Base-by-base conservation (phyloP, 441 rosid species). In the Gossypium gossypioides region DNA sequence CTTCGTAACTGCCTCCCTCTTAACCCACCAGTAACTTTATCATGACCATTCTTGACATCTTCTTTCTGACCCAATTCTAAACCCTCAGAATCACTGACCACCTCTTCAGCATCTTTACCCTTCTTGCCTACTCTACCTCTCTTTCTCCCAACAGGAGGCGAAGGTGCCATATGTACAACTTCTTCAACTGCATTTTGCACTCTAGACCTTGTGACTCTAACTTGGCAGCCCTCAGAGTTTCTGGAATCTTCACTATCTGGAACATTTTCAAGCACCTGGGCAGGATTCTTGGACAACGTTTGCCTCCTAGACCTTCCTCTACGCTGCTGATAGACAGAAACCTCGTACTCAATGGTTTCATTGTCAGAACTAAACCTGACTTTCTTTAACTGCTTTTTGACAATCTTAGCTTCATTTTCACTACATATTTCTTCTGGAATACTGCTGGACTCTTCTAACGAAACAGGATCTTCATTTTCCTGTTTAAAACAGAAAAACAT, bases 281-380 rank as follows among this genome's bases (percentile, higher is more conserved):
- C 32, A 18, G 32, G 42, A 46, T 57, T 60, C 60, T 56, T 68
- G 1, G 52, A 3, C 16, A 46, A 27, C 2, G 55, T 16, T 63
- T 29, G 57, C 37, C 18, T 25, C 32, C 44, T 13, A 2, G 37
- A 24, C 32, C 62, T 74, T 69, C 62, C 74, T 22, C 13, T 46
- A 13, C 27, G 68, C 61, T 27, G 56, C 25, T 19, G 57, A 52
- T 27, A 37, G 13, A 3, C 62, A 19, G 80, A 75, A 60, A 77
- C 75, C 77, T 79, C 78, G 21, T 52, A 52, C 15, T 22, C 44
- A 37, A 84, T 75, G 0, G 81, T 84, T 76, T 91, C 83, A 2
- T 78, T 68, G 3, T 88, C 84, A 18, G 86, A 86, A 40, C 89
- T 87, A 56, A 91, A 91, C 57, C 77, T 85, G 2, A 88, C 97